phyloP scores from a whole-genome alignment of 768 basidiomycete genomes.

The Suillus bovinus region DNA sequence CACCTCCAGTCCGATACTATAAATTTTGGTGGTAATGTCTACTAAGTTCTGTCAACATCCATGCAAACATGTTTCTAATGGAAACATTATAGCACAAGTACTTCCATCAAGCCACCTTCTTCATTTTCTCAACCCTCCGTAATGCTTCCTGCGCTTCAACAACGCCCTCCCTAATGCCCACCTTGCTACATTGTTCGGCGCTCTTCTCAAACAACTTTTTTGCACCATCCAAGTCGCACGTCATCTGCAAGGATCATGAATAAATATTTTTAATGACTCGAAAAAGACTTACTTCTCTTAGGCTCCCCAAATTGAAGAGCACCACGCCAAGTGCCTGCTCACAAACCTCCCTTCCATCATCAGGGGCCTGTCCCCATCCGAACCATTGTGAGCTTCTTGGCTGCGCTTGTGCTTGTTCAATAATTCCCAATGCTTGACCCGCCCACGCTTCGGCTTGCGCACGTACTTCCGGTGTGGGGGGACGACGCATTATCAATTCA shows the following conservation, averaged over 20 bases:
- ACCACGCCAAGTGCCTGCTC: constrained; percentile 56
- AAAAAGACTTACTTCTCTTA: constrained; percentile 41
- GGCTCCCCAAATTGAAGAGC: constrained; percentile 60
- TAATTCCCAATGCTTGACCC: constrained; percentile 43
- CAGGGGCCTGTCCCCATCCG: constrained; percentile 14
- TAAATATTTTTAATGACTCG: background rate
- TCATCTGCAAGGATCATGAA: constrained; percentile 29
- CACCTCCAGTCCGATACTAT: too few relatives aligned
- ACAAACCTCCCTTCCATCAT: constrained; percentile 42
- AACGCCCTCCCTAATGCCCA: constrained; percentile 37
- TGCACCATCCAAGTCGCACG: constrained; percentile 29
- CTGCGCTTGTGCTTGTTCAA: constrained; percentile 27
- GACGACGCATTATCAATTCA: constrained; percentile 38
- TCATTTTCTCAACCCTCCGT: constrained; percentile 25
- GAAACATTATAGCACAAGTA: background rate
- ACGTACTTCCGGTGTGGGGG: constrained; percentile 37
- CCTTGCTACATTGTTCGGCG: constrained; percentile 30
- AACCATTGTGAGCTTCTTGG: constrained; percentile 15
- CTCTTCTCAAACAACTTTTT: constrained; percentile 33
- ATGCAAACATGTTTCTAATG: background rate
- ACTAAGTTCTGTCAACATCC: background rate
- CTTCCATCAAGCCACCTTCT: background rate
- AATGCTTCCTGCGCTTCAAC: constrained; percentile 35
- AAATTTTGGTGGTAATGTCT: background rate
- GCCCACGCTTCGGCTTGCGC: constrained; percentile 64